Conservation (phyloP, 2,329 filamentous ascomycete species). For the Venturia pyrina region DNA sequence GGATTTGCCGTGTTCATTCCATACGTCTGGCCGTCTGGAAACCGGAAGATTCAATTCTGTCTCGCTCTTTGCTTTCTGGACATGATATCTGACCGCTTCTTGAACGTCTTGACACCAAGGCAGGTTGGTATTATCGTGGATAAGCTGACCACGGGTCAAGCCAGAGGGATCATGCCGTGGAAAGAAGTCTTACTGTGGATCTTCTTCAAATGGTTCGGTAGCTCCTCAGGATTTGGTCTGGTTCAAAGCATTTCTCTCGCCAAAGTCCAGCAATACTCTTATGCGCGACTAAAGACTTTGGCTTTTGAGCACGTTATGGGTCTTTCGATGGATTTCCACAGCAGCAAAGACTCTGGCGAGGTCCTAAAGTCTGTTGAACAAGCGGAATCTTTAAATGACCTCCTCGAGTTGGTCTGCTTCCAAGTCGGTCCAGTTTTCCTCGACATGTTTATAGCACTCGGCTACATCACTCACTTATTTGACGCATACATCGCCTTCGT, state of each 20-base stretch:
- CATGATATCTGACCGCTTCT: constrained; percentile 57
- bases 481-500: constrained; percentile 41
- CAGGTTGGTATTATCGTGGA: constrained; percentile 74
- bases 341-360: constrained; percentile 53
- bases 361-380: constrained; percentile 56
- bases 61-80: constrained; percentile 57
- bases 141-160: constrained; percentile 44
- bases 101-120: constrained; percentile 70
- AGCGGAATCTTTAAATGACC: constrained; percentile 47
- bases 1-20: constrained; percentile 66
- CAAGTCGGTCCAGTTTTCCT: constrained; percentile 51
- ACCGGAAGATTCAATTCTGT: constrained; percentile 56
- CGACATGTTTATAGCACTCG: constrained; percentile 52
- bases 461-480: constrained; percentile 52
- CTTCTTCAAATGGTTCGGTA: constrained; percentile 38
- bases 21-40: constrained; percentile 65
- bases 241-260: constrained; percentile 43
- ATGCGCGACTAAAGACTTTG: constrained; percentile 47
- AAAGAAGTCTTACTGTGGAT: constrained; percentile 43
- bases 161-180: constrained; percentile 40
- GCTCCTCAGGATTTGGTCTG: constrained; percentile 41
- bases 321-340: constrained; percentile 63
- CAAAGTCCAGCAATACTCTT: constrained; percentile 47
- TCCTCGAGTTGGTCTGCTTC: constrained; percentile 52
- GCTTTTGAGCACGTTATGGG: constrained; percentile 59